A percentile compares a stretch with the other conserved stretches of the same genome.
Evolutionary conservation across 2,329 filamentous ascomycete species (phyloP).

Genomic region (Fusarium paranaense): DNA sequence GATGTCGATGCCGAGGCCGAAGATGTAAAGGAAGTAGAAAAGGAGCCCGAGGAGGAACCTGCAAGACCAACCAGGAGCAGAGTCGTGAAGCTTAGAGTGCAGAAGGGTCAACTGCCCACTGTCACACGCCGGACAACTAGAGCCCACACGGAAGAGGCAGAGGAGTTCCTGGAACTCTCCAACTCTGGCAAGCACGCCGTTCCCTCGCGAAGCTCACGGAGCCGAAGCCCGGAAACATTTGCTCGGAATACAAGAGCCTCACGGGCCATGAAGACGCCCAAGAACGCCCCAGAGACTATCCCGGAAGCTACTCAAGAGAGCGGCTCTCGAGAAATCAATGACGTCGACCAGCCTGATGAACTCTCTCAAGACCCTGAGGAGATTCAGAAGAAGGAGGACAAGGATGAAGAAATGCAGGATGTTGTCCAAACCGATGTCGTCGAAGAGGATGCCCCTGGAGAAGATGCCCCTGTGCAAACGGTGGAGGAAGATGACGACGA

Average conservation of each 20-base stretch:
- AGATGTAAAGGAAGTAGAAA: constrained; percentile 43
- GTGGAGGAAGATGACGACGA: constrained; percentile 58
- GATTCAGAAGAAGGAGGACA: constrained; percentile 46
- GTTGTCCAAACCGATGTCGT: not conserved
- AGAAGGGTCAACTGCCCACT: constrained; percentile 42
- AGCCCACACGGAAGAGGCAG: constrained; percentile 65
- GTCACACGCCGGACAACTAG: constrained; percentile 62
- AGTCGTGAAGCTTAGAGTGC: constrained; percentile 60
- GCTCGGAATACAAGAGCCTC: constrained; percentile 57
- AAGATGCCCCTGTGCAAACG: constrained; percentile 46
- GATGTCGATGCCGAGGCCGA: constrained; percentile 47
- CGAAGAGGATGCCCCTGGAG: constrained; percentile 46
- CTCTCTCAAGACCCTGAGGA: constrained; percentile 49
- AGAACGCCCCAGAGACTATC: constrained; percentile 60
- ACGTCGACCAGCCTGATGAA: constrained; percentile 53
- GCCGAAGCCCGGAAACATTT: constrained; percentile 66
- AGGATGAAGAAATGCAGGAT: constrained; percentile 46
- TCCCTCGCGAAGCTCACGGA: constrained; percentile 62
- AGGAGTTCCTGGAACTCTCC: constrained; percentile 68
- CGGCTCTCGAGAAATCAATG: constrained; percentile 51
- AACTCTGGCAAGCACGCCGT: constrained; percentile 70
- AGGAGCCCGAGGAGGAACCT: constrained; percentile 39
- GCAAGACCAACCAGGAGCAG: constrained; percentile 46
- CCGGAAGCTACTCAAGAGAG: constrained; percentile 67
- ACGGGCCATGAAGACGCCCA: constrained; percentile 63